Conservation (phyloP, 305 asterid genomes). For the Fraxinus dipetala region DNA sequence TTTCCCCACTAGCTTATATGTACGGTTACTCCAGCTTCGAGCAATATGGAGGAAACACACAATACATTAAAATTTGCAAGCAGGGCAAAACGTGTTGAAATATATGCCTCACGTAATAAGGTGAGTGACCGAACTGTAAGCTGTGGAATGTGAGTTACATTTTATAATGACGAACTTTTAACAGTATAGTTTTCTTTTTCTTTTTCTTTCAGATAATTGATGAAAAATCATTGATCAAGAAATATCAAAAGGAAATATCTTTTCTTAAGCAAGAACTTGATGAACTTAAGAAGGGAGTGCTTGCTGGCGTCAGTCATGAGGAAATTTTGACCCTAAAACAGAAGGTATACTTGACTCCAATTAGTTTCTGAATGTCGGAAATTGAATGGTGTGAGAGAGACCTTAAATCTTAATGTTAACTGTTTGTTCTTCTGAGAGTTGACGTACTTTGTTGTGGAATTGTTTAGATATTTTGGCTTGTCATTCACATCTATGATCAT, state of each 20-base stretch:
- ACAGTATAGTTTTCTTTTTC: neutral
- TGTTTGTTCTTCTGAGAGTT: conserved; percentile 1
- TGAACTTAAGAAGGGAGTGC: conserved; percentile 75
- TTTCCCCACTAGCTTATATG: conserved; percentile 74
- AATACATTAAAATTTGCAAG: conserved; percentile 96
- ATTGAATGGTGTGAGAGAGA: conserved; percentile 17
- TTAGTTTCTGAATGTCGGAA: neutral
- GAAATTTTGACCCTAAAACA: conserved; percentile 82
- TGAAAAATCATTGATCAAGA: conserved; percentile 95
- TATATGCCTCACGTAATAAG: conserved; percentile 88
- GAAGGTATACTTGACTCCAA: conserved; percentile 51
- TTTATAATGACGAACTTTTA: conserved; percentile 4
- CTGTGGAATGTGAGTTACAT: conserved; percentile 7
- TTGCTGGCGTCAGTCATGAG: conserved; percentile 76
- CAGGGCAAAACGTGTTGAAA: conserved; percentile 96
- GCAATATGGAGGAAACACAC: conserved; percentile 97
- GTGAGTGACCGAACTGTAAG: conserved; percentile 37
- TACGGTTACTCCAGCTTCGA: conserved; percentile 96
- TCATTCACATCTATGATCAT: conserved; percentile 18
- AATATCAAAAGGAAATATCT: conserved; percentile 95
- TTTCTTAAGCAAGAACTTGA: conserved; percentile 86
- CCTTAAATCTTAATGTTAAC: neutral
- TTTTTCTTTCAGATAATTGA: conserved; percentile 76
- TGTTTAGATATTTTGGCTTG: conserved; percentile 6
- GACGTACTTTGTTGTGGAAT: conserved; percentile 14